phyloP scores from a whole-genome alignment of 1,284 basidiomycete species.

The Trichosporon coremiiforme region DNA sequence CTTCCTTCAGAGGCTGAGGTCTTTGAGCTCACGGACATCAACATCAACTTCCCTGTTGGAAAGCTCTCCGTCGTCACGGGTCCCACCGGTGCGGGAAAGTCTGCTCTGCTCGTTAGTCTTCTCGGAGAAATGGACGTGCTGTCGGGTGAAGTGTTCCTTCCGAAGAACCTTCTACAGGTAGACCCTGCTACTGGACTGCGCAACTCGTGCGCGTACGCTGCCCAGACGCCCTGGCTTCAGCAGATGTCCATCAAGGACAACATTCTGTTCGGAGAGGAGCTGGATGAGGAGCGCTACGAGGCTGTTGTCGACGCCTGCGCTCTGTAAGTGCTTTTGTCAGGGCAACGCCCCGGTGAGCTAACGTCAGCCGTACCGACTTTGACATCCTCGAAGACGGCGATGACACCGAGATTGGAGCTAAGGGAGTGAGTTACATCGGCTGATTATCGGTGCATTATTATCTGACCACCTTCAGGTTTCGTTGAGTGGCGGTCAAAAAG shows the following conservation, averaged over 20 bases:
- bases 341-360: background rate
- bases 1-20: conserved; percentile 20
- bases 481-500: conserved; percentile 75
- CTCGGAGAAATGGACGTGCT: conserved; percentile 67
- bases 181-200: conserved; percentile 65
- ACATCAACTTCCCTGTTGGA: conserved; percentile 69
- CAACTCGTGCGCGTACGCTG: conserved; percentile 77
- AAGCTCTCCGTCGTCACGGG: conserved; percentile 70
- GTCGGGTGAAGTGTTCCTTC: conserved; percentile 64
- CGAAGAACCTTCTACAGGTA: conserved; percentile 66
- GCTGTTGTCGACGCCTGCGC: conserved; percentile 78
- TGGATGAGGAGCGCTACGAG: conserved; percentile 70
- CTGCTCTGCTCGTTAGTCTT: conserved; percentile 56
- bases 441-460: too few species aligned
- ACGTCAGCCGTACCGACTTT: conserved; percentile 62
- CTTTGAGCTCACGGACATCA: conserved; percentile 69
- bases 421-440: conserved; percentile 69
- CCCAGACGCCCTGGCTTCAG: conserved; percentile 82
- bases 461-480: conserved; percentile 38
- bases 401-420: conserved; percentile 69
- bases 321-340: conserved; percentile 60
- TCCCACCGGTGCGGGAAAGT: conserved; percentile 70
- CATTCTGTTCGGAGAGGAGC: conserved; percentile 69
- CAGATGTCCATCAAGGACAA: conserved; percentile 62
- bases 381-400: conserved; percentile 78